Base-by-base conservation (phyloP, 2,329 filamentous ascomycete genomes). In the Ascochyta fabae region DNA sequence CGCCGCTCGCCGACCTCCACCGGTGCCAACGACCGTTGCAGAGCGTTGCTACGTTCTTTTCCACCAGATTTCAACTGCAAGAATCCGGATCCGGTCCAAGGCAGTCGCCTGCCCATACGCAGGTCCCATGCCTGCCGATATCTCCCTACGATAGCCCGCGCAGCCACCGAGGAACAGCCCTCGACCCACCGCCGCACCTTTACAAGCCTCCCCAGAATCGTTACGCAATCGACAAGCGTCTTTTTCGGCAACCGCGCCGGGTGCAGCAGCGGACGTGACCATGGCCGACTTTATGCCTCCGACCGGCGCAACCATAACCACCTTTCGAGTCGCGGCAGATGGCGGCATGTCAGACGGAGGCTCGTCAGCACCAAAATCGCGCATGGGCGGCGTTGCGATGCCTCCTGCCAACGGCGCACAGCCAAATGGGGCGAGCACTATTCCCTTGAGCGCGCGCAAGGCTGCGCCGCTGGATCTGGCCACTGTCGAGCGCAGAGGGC, bases 401-500 rank as follows among this genome's bases (percentile, higher is more conserved):
- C 51, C 66, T n/a, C 42, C 66, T 22, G 53, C 58, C 29, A 72
- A 62, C 49, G 67, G 66, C 36, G 73, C 74, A 41, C 76, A 74
- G 35, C 68, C 73, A n/a, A 77, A 71, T 54, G 77, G 73, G 56
- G 71, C 71, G 43, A 71, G 67, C 46, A 83, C 84, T 31, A 75
- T 75, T 57, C 86, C 87, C 46, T 78, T 88, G 70, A 88, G 86
- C 77, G 85, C 85, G 69, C 83, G 86, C 64, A 81, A 85, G 67
- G 85, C 86, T 36, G 80, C 83, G 55, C 86, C 92, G 42, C 81
- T 99, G 58, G 93, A 98, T 69, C 80, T 98, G 66, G 87, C 86
- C 46, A 96, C 92, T 0, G 95, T 99, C 58, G 95, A 98, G 80
- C 89, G 94, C 70, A 88, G 92, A 75, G 93, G 92, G 48, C 90